These are phyloP conservation scores for Penicillium taxi DNA, from an alignment of 495 filamentous ascomycete genomes.

Conservation along the genomic window DNA sequence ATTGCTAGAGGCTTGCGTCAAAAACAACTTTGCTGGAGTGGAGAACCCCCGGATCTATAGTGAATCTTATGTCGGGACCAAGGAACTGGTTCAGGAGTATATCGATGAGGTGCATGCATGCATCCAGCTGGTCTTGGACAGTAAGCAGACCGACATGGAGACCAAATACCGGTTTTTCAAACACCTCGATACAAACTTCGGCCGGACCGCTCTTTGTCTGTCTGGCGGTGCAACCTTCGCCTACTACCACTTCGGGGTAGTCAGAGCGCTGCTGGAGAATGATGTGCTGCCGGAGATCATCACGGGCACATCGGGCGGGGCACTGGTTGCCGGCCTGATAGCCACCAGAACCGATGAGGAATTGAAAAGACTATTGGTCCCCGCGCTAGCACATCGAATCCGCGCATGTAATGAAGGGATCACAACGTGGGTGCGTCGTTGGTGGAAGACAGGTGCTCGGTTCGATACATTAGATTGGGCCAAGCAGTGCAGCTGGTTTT, in stretches of 20 bases:
- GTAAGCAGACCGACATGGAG: conserved; percentile 54
- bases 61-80: conserved; percentile 94
- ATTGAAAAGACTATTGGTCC: conserved; percentile 73
- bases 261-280: conserved; percentile 84
- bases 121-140: conserved; percentile 58
- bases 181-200: conserved; percentile 81
- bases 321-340: conserved; percentile 79
- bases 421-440: conserved; percentile 68
- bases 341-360: conserved; percentile 89
- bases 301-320: conserved; percentile 90
- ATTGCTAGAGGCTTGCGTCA: conserved; percentile 82
- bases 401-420: conserved; percentile 74
- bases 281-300: conserved; percentile 84
- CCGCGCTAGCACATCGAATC: conserved; percentile 75
- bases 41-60: conserved; percentile 91
- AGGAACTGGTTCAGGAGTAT: conserved; percentile 81
- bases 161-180: conserved; percentile 82
- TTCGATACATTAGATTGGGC: conserved; percentile 96
- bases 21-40: conserved; percentile 94
- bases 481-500: conserved; percentile 76
- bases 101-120: conserved; percentile 64
- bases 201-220: conserved; percentile 84
- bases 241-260: conserved; percentile 93
- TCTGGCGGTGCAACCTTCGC: conserved; percentile 94
- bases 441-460: conserved; percentile 86